These are phyloP conservation scores for Diatrype stigma DNA, from an alignment of 2,329 filamentous ascomycete genomes.

Conservation along the genomic window DNA sequence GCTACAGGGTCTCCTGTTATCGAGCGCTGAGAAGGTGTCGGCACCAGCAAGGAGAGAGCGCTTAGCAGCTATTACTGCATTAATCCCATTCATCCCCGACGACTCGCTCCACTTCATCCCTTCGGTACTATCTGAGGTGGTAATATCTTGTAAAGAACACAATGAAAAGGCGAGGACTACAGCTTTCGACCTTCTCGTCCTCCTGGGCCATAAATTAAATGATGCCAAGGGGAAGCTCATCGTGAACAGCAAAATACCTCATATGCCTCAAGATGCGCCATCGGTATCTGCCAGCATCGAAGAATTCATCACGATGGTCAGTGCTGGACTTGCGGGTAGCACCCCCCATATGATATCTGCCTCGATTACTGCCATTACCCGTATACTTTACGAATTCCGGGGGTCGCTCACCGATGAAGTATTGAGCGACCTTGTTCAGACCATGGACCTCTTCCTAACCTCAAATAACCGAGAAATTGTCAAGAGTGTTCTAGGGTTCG, in stretches of 20 bases:
- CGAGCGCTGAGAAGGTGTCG: slow-evolving; percentile 78
- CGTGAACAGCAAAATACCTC: slow-evolving; percentile 78
- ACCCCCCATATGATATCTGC: slow-evolving; percentile 97
- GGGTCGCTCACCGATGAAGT: slow-evolving; percentile 63
- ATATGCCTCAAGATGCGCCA: slow-evolving; percentile 80
- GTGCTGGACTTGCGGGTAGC: slow-evolving; percentile 85
- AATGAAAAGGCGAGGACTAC: slow-evolving; percentile 90
- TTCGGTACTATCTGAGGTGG: slow-evolving; percentile 84
- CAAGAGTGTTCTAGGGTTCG: slow-evolving; percentile 87
- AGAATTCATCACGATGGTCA: slow-evolving; percentile 98
- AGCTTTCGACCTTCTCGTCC: slow-evolving; percentile 84
- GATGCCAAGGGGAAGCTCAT: slow-evolving; percentile 66
- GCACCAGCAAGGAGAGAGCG: slow-evolving; percentile 83
- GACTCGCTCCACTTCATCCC: slow-evolving; percentile 89
- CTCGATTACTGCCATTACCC: slow-evolving; percentile 88
- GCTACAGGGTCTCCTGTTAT: slow-evolving; percentile 75
- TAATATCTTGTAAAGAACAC: slow-evolving; percentile 94
- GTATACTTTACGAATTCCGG: slow-evolving; percentile 91
- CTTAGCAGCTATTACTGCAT: slow-evolving; percentile 73
- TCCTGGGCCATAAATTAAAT: slow-evolving; percentile 78
- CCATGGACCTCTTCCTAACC: slow-evolving; percentile 92
- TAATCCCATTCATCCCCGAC: slow-evolving; percentile 74
- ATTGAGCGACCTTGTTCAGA: slow-evolving; percentile 81
- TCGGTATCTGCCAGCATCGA: slow-evolving; percentile 77
- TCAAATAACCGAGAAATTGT: slow-evolving; percentile 98